Evolutionary conservation across 1,139 yeast species (phyloP).

Genomic region (Suhomyces terraborum): DNA sequence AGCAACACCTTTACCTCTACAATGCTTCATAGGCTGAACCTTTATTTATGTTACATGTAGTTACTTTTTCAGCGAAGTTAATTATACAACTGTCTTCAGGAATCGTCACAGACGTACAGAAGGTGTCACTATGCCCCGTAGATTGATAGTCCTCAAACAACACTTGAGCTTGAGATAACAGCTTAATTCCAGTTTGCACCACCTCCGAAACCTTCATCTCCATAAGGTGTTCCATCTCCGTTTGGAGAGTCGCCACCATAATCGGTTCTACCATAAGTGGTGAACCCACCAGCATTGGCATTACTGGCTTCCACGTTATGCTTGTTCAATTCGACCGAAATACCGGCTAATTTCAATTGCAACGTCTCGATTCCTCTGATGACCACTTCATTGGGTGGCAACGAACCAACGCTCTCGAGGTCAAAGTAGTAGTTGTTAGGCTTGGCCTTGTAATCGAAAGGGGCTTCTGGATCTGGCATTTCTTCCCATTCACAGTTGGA

Average conservation of each 20-base stretch:
- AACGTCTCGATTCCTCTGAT: constrained; percentile 78
- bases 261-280: constrained; percentile 52
- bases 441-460: constrained; percentile 80
- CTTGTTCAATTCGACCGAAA: constrained; percentile 77
- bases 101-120: constrained; percentile 4
- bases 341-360: constrained; percentile 88
- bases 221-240: constrained; percentile 47
- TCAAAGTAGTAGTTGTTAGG: constrained; percentile 83
- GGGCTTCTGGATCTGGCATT: constrained; percentile 85
- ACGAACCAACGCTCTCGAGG: constrained; percentile 89
- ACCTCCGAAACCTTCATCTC: constrained; percentile 49
- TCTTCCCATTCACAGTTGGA: constrained; percentile 95
- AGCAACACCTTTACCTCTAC: no score
- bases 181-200: constrained; percentile 16
- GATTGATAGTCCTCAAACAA: background rate
- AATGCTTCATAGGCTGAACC: background rate
- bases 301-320: constrained; percentile 53
- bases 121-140: background rate
- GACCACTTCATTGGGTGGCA: constrained; percentile 88
- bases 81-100: constrained; percentile 5
- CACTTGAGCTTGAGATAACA: background rate
- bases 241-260: constrained; percentile 40
- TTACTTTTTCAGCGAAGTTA: constrained; percentile 1
- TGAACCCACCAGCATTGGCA: constrained; percentile 47
- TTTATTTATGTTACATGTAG: constrained; percentile 5